These are phyloP conservation scores for Apiotrichum porosum DNA, from an alignment of 1,284 basidiomycete species.

Conservation along the genomic window DNA sequence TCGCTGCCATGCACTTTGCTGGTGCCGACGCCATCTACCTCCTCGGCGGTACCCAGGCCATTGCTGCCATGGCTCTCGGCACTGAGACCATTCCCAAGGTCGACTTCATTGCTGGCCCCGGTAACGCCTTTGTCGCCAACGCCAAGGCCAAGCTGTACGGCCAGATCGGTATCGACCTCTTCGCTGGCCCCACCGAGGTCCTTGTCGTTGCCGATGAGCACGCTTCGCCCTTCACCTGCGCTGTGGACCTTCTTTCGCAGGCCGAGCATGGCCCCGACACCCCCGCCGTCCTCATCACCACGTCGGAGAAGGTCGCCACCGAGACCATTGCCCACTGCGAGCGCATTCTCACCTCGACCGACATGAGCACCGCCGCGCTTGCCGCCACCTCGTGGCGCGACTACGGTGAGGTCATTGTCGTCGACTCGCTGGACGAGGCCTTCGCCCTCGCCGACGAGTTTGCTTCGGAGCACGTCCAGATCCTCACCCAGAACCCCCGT, in stretches of 20 bases:
- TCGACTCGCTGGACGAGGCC: constrained; percentile 33
- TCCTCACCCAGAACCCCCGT: constrained; percentile 21
- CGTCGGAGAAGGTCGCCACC: constrained; percentile 12
- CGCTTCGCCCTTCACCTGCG: constrained; percentile 42
- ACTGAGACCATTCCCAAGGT: constrained; percentile 45
- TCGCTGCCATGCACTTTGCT: constrained; percentile 17
- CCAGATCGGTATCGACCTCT: constrained; percentile 47
- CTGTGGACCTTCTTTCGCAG: constrained; percentile 45
- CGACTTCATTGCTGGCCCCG: constrained; percentile 47
- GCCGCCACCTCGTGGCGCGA: constrained; percentile 42
- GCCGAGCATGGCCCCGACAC: constrained; percentile 49
- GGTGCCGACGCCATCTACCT: constrained; percentile 18
- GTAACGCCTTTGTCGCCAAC: constrained; percentile 48
- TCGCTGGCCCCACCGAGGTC: constrained; percentile 44
- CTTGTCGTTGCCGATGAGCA: constrained; percentile 38
- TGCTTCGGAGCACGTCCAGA: constrained; percentile 31
- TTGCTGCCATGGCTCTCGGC: constrained; percentile 47
- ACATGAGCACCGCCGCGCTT: constrained; percentile 57
- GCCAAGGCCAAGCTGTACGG: constrained; percentile 38
- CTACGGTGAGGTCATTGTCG: constrained; percentile 30
- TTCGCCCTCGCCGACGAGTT: constrained; percentile 43
- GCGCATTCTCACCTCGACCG: constrained; percentile 45
- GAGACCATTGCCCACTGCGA: constrained; percentile 14
- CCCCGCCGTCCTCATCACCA: constrained; percentile 45
- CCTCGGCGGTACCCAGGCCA: constrained; percentile 47